Evolutionary conservation across 1,284 basidiomycete species (phyloP).

Genomic region (Tilletia caries): DNA sequence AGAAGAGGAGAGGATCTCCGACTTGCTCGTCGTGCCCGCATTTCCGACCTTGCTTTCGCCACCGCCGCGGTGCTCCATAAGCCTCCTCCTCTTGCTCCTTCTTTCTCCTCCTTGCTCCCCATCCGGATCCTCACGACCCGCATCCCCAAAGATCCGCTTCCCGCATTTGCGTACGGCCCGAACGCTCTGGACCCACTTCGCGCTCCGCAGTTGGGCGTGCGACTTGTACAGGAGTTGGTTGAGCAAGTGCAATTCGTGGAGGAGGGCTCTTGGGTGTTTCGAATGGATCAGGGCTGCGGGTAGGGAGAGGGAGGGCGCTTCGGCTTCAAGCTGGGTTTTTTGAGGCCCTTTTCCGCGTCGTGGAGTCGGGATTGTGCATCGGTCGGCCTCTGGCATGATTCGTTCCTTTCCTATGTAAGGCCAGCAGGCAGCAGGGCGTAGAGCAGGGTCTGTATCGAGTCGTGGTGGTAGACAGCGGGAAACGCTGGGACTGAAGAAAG

Average conservation of each 20-base stretch:
- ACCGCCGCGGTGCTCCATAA: neutral
- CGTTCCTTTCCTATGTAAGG: too few species aligned
- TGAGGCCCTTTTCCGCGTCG: too few species aligned
- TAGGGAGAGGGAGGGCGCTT: too few species aligned
- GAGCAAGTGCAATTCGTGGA: conserved; percentile 9
- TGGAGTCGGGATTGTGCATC: too few species aligned
- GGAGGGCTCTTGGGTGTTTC: neutral
- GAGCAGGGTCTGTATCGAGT: too few species aligned
- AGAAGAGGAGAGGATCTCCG: neutral
- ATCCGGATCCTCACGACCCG: neutral
- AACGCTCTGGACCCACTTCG: conserved; percentile 10
- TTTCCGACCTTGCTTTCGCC: neutral
- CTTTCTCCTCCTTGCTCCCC: neutral
- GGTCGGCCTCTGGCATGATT: too few species aligned
- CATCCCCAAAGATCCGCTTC: conserved; percentile 2
- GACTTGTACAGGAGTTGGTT: conserved; percentile 5
- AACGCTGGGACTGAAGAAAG: too few species aligned
- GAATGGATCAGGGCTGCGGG: conserved; percentile 11
- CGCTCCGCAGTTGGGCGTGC: neutral
- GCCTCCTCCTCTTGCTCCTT: neutral
- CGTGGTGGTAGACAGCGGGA: too few species aligned
- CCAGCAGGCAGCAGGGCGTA: too few species aligned
- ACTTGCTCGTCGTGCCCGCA: neutral
- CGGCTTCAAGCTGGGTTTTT: too few species aligned
- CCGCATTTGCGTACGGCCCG: neutral